Base-by-base conservation (phyloP, 176 grass and related monocot genomes). In the Aegilops speltoides region DNA sequence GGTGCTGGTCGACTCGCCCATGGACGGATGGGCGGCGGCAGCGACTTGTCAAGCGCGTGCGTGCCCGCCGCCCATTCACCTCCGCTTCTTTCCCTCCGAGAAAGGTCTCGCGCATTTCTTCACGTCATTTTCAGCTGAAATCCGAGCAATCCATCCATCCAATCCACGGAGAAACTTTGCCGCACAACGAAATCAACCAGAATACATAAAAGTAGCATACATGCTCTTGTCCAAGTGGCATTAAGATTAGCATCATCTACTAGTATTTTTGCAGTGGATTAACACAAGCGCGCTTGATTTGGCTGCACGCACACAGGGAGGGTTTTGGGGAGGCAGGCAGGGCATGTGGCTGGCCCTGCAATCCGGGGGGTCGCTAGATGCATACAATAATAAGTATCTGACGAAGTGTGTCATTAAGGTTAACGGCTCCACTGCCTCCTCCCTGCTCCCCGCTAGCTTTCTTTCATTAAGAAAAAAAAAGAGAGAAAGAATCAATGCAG, bases 271-370 rank as follows among this genome's bases (percentile, higher is more conserved):
- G 25, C 34, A 68, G 72, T 11, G 2, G 19, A 14, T 79, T n/a
- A 36, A 19, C 50, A 71, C 45, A 31, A 32, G 28, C 48, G 1
- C 25, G 64, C 80, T 25, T 6, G 46, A 77, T 77, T 32, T 48
- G 80, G 81, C 64, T 14, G 80, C 73, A 43, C 8, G 10, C 40
- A 41, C 37, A 38, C 37, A 9, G 41, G 73, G 68, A 76, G 45
- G 73, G 69, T 36, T 46, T 20, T 22, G 14, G 19, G 38, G 63
- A 66, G 38, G 10, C 23, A 40, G 73, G 76, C 74, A 73, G 22
- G 83, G 46, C 87, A 84, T 73, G 81, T 84, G 81, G 81, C 40
- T 22, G 74, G 40, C 74, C 74, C 87, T 72, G 87, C 87, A 88
- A 54, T 89, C 56, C 54, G 54, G 65, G 81, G 65, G 75, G 6